Evolutionary conservation across 108 stramenopile species (phyloP).

Genomic region (Seminavis robusta): DNA sequence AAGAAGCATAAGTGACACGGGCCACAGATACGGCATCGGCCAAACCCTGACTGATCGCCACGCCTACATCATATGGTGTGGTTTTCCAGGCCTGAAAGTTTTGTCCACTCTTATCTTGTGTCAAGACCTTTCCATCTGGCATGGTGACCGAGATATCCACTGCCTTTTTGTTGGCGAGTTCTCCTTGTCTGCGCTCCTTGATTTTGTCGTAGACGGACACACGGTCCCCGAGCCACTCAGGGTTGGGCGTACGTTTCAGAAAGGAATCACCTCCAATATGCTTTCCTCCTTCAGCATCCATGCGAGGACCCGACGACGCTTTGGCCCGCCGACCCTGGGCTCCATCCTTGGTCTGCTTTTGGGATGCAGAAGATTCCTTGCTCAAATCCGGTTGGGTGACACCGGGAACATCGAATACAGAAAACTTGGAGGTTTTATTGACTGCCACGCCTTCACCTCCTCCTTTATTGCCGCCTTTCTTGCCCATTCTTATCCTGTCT

Average conservation of each 20-base stretch:
- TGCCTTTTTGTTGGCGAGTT: constrained; percentile 59
- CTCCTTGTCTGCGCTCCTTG: constrained; percentile 51
- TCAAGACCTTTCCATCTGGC: constrained; percentile 90
- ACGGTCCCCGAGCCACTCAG: constrained; percentile 67
- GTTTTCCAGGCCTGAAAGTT: constrained; percentile 52
- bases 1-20: constrained; percentile 79
- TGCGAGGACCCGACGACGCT: constrained; percentile 70
- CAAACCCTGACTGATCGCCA: constrained; percentile 84
- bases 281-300: constrained; percentile 45
- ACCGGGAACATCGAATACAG: constrained; percentile 31
- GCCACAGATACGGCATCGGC: constrained; percentile 86
- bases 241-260: constrained; percentile 47
- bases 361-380: not conserved
- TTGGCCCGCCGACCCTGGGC: constrained; percentile 80
- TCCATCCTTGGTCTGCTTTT: not conserved
- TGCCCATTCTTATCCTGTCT: not conserved
- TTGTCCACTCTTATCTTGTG: constrained; percentile 39
- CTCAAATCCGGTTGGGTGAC: constrained; percentile 14
- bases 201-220: constrained; percentile 55
- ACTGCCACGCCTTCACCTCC: not conserved
- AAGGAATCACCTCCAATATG: constrained; percentile 82
- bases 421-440: constrained; percentile 28
- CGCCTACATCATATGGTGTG: constrained; percentile 93
- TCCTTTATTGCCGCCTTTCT: constrained; percentile 12
- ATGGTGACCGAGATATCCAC: constrained; percentile 89